Percentiles rank a stretch among this genome's conserved stretches.
Conservation (phyloP, 2,329 filamentous ascomycete genomes). For the Ascochyta rabiei region DNA sequence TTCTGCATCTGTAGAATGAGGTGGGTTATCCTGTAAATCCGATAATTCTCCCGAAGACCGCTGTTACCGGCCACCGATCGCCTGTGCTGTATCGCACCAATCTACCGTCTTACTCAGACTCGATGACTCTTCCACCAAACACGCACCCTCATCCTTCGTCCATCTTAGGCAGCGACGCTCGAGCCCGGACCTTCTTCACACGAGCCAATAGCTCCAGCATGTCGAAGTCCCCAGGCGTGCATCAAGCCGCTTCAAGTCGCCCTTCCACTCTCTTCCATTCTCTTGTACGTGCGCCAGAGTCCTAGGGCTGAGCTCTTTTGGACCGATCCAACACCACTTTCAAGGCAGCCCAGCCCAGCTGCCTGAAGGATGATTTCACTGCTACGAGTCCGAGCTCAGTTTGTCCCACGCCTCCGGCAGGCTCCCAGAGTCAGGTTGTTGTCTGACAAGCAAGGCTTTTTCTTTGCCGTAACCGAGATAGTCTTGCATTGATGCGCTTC, state of each 20-base stretch:
- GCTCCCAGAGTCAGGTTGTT: conserved; percentile 35
- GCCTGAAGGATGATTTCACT: conserved; percentile 33
- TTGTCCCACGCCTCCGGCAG: conserved; percentile 46
- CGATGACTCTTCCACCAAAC: conserved; percentile 42
- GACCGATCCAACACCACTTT: conserved; percentile 40
- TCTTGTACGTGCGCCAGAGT: conserved; percentile 40
- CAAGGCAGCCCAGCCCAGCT: background rate
- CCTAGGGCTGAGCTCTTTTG: conserved; percentile 47
- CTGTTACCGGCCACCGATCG: background rate
- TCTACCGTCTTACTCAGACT: conserved; percentile 16
- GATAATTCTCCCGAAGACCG: background rate
- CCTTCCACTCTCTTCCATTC: conserved; percentile 23
- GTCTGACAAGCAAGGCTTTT: background rate
- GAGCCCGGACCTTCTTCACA: conserved; percentile 25
- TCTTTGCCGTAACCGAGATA: background rate
- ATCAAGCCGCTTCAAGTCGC: conserved; percentile 41
- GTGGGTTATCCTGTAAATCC: conserved; percentile 3
- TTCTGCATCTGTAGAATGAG: background rate
- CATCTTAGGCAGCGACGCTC: conserved; percentile 47
- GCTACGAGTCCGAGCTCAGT: conserved; percentile 47
- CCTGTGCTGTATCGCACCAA: background rate
- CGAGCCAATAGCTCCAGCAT: conserved; percentile 38
- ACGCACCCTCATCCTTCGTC: conserved; percentile 26
- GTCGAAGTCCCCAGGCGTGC: conserved; percentile 32
- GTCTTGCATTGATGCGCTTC: background rate